Conservation (phyloP, 306 rosid genomes). For the Albizia julibrissin region DNA sequence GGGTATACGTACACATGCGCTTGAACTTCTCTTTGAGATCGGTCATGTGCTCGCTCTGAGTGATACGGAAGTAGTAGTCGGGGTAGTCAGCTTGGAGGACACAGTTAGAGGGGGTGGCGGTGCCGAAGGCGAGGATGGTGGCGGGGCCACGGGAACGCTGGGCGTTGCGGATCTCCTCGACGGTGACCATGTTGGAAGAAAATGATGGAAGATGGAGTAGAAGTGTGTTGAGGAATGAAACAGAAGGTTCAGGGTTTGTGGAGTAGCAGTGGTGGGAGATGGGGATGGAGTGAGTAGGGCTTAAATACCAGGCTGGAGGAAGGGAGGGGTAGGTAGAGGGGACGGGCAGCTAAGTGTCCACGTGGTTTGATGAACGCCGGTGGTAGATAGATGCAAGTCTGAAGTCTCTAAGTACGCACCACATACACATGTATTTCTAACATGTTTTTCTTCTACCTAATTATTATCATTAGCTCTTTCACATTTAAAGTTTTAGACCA, state of each 20-base stretch:
- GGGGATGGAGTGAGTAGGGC: not conserved
- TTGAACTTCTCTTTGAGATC: conserved; percentile 59
- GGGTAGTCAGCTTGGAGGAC: conserved; percentile 53
- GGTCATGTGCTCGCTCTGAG: conserved; percentile 64
- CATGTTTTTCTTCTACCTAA: not conserved
- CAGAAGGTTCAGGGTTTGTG: not conserved
- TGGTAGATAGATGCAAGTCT: too few relatives aligned
- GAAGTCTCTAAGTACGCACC: not conserved
- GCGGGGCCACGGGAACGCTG: conserved; percentile 63
- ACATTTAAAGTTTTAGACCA: not conserved
- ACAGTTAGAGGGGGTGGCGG: conserved; percentile 55
- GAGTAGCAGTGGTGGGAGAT: not conserved
- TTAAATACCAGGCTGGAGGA: not conserved
- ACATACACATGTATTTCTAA: not conserved
- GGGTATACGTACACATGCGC: conserved; percentile 56
- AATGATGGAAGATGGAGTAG: not conserved
- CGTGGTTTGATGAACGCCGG: not conserved
- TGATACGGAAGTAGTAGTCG: conserved; percentile 64
- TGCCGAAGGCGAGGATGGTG: conserved; percentile 55
- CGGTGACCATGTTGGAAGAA: conserved; percentile 39
- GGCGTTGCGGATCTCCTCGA: conserved; percentile 54
- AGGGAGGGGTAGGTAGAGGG: conserved; percentile 3
- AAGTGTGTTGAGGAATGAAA: not conserved
- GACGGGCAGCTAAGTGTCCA: conserved; percentile 3
- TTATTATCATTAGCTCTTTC: not conserved